Evolutionary conservation across 164 flowering plant species (phyloP).

Genomic region (Macadamia tetraphylla): DNA sequence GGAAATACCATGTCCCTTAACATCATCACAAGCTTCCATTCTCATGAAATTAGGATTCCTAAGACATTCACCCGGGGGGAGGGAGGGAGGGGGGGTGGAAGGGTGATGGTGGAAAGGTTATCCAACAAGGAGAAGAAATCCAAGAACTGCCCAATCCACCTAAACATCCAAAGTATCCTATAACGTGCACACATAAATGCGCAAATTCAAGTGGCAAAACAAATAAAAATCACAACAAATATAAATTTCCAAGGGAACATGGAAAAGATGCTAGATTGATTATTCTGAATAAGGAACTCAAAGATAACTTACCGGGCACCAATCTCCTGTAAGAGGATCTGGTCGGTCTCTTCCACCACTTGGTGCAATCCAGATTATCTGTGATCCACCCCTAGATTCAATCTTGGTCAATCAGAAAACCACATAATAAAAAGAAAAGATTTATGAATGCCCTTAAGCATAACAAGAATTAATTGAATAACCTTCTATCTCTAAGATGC

Average conservation of each 20-base stretch:
- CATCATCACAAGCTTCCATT: no score
- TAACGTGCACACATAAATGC: not conserved
- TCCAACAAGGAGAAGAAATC: not conserved
- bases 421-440: not conserved
- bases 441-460: no score
- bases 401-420: conserved; percentile 11
- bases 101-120: no score
- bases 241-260: not conserved
- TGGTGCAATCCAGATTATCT: conserved; percentile 96
- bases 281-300: no score
- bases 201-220: not conserved
- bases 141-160: not conserved
- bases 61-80: no score
- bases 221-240: not conserved
- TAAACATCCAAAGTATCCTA: not conserved
- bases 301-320: conserved; percentile 65
- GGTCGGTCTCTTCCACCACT: conserved; percentile 99
- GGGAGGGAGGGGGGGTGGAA: no score
- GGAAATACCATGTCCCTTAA: not conserved
- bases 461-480: no score
- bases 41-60: no score
- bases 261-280: no score
- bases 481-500: no score
- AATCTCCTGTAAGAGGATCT: conserved; percentile 68
- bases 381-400: conserved; percentile 70